phyloP scores from a whole-genome alignment of 129 eudicot species.

The Saussurea involucrata region DNA sequence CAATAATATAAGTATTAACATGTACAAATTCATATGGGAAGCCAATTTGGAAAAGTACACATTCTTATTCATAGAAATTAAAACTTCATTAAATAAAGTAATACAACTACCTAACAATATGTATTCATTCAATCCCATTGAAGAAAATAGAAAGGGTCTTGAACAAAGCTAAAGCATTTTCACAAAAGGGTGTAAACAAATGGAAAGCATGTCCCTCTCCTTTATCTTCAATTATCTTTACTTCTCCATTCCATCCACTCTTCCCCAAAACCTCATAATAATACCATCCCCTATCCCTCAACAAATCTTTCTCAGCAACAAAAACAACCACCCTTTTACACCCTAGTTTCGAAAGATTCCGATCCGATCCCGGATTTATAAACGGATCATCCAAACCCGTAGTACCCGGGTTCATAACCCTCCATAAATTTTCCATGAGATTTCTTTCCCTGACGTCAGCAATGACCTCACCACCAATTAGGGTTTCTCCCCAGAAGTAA shows the following conservation, averaged over 20 bases:
- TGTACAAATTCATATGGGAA: background rate
- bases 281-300: slow-evolving; percentile 32
- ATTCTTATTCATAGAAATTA: background rate
- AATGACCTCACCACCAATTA: background rate
- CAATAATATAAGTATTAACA: background rate
- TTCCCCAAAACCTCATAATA: slow-evolving; percentile 26
- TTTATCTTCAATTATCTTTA: slow-evolving; percentile 29
- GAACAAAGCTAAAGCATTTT: slow-evolving; percentile 21
- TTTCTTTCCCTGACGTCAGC: background rate
- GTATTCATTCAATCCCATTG: background rate
- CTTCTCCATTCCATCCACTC: slow-evolving; percentile 34
- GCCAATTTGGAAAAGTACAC: background rate
- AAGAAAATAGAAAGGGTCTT: slow-evolving; percentile 11
- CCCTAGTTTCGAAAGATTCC: slow-evolving; percentile 12
- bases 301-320: slow-evolving; percentile 34
- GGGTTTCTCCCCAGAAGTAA: slow-evolving; percentile 27
- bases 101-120: background rate
- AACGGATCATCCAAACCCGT: slow-evolving; percentile 26
- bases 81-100: background rate
- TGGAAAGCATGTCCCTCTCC: slow-evolving; percentile 38
- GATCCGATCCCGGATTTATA: slow-evolving; percentile 28
- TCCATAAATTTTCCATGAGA: slow-evolving; percentile 4
- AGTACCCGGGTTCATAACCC: slow-evolving; percentile 4
- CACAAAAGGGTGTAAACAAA: slow-evolving; percentile 16
- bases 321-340: slow-evolving; percentile 24